Evolutionary conservation across 2,329 filamentous ascomycete species (phyloP).

Genomic region (Parastagonospora avenae): DNA sequence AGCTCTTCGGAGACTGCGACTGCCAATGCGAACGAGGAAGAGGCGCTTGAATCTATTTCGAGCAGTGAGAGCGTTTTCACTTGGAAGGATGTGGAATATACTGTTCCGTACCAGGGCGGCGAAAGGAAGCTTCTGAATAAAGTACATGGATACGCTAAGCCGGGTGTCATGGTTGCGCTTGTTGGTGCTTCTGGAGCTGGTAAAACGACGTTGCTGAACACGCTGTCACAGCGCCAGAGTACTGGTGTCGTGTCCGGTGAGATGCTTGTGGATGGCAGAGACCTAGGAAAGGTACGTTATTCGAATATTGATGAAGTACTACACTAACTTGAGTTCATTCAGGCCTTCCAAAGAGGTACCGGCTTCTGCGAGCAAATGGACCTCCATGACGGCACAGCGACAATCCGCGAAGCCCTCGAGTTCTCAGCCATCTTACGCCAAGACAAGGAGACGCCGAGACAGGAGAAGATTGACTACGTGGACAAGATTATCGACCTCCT

Average conservation of each 20-base stretch:
- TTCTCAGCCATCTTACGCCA: slow-evolving; percentile 72
- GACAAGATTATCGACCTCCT: slow-evolving; percentile 69
- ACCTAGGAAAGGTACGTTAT: slow-evolving; percentile 52
- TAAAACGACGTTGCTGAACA: slow-evolving; percentile 83
- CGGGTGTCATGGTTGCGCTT: slow-evolving; percentile 77
- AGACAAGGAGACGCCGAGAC: slow-evolving; percentile 56
- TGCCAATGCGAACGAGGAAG: slow-evolving; percentile 20
- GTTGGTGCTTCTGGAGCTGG: slow-evolving; percentile 83
- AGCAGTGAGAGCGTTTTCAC: slow-evolving; percentile 47
- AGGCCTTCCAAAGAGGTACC: slow-evolving; percentile 68
- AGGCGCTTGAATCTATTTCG: slow-evolving; percentile 43
- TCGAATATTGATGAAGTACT: background rate
- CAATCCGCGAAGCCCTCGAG: slow-evolving; percentile 70
- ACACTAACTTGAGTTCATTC: no score
- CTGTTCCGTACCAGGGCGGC: slow-evolving; percentile 70
- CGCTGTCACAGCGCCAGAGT: slow-evolving; percentile 73
- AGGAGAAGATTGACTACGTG: slow-evolving; percentile 70
- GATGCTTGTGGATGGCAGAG: slow-evolving; percentile 72
- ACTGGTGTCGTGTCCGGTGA: slow-evolving; percentile 68
- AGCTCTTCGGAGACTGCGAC: slow-evolving; percentile 26
- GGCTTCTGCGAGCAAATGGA: slow-evolving; percentile 77
- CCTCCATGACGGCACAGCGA: slow-evolving; percentile 70
- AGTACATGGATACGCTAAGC: slow-evolving; percentile 78
- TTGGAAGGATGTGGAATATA: slow-evolving; percentile 62
- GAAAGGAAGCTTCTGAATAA: slow-evolving; percentile 68